These are phyloP conservation scores for Oldenlandia corymbosa DNA, from an alignment of 257 asterid species.

Conservation along the genomic window DNA sequence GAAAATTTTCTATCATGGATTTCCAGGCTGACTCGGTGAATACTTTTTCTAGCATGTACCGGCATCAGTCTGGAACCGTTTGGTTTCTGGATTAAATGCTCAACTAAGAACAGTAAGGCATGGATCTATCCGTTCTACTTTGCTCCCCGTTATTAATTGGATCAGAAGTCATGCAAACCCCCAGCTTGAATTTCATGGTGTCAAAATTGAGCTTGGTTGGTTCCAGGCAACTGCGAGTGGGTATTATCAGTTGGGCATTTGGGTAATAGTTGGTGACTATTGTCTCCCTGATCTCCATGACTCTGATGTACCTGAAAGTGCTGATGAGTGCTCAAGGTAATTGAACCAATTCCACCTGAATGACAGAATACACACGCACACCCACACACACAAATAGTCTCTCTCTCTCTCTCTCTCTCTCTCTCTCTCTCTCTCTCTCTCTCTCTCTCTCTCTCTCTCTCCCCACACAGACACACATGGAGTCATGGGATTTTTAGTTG, in stretches of 20 bases:
- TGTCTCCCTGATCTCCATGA: constrained; percentile 56
- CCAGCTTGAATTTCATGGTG: constrained; percentile 93
- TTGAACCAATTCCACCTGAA: constrained; percentile 5
- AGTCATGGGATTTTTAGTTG: not conserved
- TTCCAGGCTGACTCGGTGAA: constrained; percentile 19
- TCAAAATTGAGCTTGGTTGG: constrained; percentile 90
- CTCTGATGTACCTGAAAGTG: constrained; percentile 44
- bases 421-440: too few species aligned
- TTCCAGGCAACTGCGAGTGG: constrained; percentile 93
- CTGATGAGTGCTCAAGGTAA: constrained; percentile 64
- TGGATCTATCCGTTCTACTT: constrained; percentile 60
- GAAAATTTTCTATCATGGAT: not conserved
- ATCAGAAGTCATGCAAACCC: constrained; percentile 76
- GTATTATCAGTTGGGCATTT: constrained; percentile 80
- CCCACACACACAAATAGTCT: not conserved
- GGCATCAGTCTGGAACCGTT: constrained; percentile 85
- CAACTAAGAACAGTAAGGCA: constrained; percentile 83
- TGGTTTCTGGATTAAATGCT: constrained; percentile 89
- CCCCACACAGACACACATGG: too few species aligned
- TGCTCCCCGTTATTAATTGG: constrained; percentile 72
- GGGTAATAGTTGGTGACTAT: constrained; percentile 74
- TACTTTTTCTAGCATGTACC: constrained; percentile 70
- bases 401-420: not conserved
- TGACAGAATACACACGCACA: not conserved
- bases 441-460: too few species aligned